A percentile compares a stretch with the other conserved stretches of the same genome.
Evolutionary conservation across 768 basidiomycete genomes (phyloP).

Genomic region (Russula lepida): DNA sequence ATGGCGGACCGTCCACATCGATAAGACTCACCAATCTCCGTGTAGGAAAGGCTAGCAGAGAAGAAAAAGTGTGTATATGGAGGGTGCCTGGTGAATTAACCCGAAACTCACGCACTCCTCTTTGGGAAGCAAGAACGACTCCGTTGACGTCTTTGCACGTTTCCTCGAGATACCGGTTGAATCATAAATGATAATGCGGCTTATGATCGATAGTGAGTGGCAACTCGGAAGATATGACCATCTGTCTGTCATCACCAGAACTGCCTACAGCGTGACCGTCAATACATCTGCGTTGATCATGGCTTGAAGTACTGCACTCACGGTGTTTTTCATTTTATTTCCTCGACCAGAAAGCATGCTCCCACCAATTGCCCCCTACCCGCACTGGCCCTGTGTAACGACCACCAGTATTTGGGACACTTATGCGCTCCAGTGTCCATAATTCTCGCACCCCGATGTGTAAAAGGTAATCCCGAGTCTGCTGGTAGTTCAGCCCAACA

Average conservation of each 20-base stretch:
- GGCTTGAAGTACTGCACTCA: constrained; percentile 1
- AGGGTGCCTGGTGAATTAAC: background rate
- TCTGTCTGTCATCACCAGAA: background rate
- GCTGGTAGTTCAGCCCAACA: constrained; percentile 80
- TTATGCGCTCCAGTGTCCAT: constrained; percentile 48
- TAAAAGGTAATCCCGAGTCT: constrained; percentile 55
- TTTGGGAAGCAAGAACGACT: background rate
- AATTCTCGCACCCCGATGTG: constrained; percentile 52
- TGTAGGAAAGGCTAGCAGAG: background rate
- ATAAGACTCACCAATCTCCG: background rate
- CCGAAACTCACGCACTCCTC: background rate
- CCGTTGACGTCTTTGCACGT: constrained; percentile 1
- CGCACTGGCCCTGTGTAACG: constrained; percentile 37
- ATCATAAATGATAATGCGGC: background rate
- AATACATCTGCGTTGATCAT: background rate
- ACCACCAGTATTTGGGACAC: constrained; percentile 38
- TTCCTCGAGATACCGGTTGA: background rate
- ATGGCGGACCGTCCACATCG: background rate
- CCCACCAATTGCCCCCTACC: constrained; percentile 47
- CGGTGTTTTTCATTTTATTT: background rate
- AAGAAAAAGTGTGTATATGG: background rate
- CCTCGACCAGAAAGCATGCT: constrained; percentile 49
- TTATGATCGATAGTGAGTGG: background rate
- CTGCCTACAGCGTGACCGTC: background rate
- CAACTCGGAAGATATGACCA: background rate